Percentiles rank a stretch among this genome's conserved stretches.
These are phyloP conservation scores for Boletus bicolor DNA, from an alignment of 768 basidiomycete genomes.

Conservation along the genomic window DNA sequence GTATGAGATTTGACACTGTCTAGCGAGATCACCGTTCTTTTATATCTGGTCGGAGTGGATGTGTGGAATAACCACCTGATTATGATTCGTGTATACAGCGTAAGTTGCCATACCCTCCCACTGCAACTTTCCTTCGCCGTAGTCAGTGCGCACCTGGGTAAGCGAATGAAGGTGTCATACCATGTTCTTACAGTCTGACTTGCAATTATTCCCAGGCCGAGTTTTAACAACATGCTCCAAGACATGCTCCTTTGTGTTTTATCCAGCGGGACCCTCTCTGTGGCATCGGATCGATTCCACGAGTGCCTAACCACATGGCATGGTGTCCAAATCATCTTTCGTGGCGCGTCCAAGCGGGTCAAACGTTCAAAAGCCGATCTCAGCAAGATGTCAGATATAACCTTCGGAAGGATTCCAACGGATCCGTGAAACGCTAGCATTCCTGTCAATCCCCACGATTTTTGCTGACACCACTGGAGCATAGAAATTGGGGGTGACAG, in stretches of 20 bases:
- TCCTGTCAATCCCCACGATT: conserved; percentile 3
- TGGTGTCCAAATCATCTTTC: background rate
- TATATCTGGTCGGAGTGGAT: background rate
- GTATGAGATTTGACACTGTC: too few species aligned
- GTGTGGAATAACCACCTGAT: background rate
- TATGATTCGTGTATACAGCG: background rate
- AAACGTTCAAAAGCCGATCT: background rate
- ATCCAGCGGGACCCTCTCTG: background rate
- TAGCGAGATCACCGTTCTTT: background rate
- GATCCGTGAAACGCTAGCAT: conserved; percentile 6
- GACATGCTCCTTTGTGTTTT: background rate
- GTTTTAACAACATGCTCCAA: background rate
- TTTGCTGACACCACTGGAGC: background rate
- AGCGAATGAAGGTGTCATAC: background rate
- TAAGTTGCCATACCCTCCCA: background rate
- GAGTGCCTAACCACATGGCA: background rate
- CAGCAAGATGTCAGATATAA: background rate
- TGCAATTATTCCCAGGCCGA: background rate
- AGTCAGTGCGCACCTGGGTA: background rate
- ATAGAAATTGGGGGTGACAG: background rate
- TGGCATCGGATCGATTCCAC: background rate
- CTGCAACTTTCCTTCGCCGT: background rate
- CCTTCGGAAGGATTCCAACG: background rate
- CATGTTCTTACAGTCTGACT: too few species aligned
- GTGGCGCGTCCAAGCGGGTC: background rate